These are phyloP conservation scores for Kockovaella imperatae DNA, from an alignment of 768 basidiomycete species.

Conservation along the genomic window DNA sequence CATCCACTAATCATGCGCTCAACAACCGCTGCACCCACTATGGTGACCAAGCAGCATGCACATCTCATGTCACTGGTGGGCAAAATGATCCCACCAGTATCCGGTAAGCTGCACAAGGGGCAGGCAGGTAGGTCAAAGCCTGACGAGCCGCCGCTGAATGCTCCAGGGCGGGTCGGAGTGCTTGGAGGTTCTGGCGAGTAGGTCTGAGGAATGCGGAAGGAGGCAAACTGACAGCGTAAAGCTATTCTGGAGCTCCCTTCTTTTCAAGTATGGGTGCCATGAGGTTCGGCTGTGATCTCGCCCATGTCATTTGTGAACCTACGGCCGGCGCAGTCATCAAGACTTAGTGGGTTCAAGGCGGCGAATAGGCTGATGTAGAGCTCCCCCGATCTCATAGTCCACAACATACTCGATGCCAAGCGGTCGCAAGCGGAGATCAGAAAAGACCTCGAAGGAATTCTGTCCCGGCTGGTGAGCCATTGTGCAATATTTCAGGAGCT, in stretches of 20 bases:
- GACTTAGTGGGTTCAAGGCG: constrained; percentile 70
- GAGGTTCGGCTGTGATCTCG: constrained; percentile 83
- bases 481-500: neutral
- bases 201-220: constrained; percentile 34
- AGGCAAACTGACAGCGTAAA: constrained; percentile 37
- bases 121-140: constrained; percentile 61
- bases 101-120: constrained; percentile 84
- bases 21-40: too few species aligned
- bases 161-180: constrained; percentile 75
- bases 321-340: constrained; percentile 89
- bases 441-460: constrained; percentile 51
- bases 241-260: constrained; percentile 95
- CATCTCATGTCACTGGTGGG: constrained; percentile 54
- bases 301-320: constrained; percentile 95
- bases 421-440: constrained; percentile 51
- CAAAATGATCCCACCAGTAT: constrained; percentile 80
- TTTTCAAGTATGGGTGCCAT: constrained; percentile 88
- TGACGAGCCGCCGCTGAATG: neutral
- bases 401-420: constrained; percentile 73
- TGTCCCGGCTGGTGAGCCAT: constrained; percentile 57
- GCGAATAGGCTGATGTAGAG: constrained; percentile 8
- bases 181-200: constrained; percentile 90
- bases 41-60: constrained; percentile 27
- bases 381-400: constrained; percentile 75
- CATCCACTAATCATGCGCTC: too few species aligned